Evolutionary conservation across 176 grass and related monocot genomes (phyloP).

Genomic region (Elymus sibiricus): DNA sequence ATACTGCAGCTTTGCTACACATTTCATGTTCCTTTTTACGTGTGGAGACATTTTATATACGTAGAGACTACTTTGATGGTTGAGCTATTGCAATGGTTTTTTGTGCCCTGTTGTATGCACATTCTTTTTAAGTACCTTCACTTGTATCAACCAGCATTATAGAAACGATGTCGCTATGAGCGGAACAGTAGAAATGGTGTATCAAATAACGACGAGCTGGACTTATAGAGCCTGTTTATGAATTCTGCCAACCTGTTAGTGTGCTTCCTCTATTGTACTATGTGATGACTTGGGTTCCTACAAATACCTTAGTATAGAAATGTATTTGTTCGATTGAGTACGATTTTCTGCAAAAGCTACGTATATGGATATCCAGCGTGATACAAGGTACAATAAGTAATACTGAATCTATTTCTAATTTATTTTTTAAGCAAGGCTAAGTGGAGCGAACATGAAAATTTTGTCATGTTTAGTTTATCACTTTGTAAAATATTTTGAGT

Average conservation of each 20-base stretch:
- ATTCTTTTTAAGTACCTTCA: not conserved
- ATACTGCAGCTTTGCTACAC: not conserved
- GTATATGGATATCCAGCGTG: not conserved
- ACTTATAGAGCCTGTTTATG: not conserved
- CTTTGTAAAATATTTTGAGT: not conserved
- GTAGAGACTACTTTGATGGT: not conserved
- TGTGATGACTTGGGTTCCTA: not conserved
- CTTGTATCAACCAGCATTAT: not conserved
- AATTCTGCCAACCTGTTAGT: not conserved
- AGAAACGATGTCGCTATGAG: not conserved
- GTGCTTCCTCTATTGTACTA: not conserved
- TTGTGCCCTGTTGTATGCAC: not conserved
- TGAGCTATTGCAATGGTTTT: not conserved
- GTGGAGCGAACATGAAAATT: not conserved
- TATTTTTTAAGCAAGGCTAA: not conserved
- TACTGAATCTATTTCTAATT: not conserved
- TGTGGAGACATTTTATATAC: not conserved
- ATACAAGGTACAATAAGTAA: not conserved
- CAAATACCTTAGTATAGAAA: not conserved
- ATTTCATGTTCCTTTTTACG: not conserved
- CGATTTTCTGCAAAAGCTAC: not conserved
- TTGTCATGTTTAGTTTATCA: not conserved
- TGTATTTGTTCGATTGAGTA: not conserved
- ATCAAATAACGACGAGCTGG: not conserved
- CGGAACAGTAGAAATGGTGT: not conserved